Evolutionary conservation across 768 basidiomycete species (phyloP), one percentile per base, ranked within the genome.

Genomic region (Pulveroboletus frians): DNA sequence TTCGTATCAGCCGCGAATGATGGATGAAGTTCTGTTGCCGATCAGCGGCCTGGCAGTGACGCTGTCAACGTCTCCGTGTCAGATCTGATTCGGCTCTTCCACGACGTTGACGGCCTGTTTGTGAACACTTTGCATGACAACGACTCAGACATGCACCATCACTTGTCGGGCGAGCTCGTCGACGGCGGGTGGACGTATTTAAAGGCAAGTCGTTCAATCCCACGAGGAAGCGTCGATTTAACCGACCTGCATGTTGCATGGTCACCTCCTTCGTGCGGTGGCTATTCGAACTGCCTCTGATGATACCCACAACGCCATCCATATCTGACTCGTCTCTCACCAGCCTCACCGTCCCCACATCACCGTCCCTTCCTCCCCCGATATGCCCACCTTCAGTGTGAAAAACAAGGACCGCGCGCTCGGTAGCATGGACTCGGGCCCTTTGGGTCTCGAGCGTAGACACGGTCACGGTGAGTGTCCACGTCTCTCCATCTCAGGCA

Each of bases 201-300:
- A 15, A 32, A 61, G 64, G 64, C 49, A 29, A 54, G 63, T 55
- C 4, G 37, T 46, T 14, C 13, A 17, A 27, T 52, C 55, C 57
- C 56, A 51, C 52, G 49, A 39, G 27, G 43, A 57, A 47, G n/a
- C 34, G 37, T 31, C 18, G n/a, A 20, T 30, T 42, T 42, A 18
- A 14, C 31, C 31, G 35, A n/a, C 34, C 0, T 29, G 31, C 26
- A 32, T 55, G 43, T 46, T 47, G 46, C 29, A 36, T 46, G 46
- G 20, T 23, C 23, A 13, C 21, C 42, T 27, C 18, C 37, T 32
- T 29, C 27, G 43, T 45, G 46, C 29, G 45, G 41, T 58, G 52
- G 57, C 56, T 58, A 44, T 58, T 34, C 57, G 27, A 44, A 61
- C 59, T 10, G 59, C 60, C 60, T 59, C 37, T 59, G 52, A 56